Conservation (phyloP, 163 green algal species). For the Volvox carteri region DNA sequence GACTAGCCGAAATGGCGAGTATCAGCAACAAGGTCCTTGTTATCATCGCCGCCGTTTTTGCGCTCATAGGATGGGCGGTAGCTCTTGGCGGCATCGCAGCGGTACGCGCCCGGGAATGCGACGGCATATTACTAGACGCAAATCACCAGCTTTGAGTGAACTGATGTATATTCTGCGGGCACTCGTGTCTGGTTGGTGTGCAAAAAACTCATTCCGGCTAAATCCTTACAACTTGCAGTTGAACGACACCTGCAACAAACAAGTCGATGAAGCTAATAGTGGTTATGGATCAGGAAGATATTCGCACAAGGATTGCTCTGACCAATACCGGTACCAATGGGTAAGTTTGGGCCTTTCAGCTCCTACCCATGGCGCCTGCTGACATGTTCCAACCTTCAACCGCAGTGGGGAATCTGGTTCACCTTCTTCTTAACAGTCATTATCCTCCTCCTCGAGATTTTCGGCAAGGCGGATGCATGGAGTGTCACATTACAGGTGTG, state of each 20-base stretch:
- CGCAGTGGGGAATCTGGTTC: conserved; percentile 42
- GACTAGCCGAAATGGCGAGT: conserved; percentile 12
- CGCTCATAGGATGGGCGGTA: conserved; percentile 38
- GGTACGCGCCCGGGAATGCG: no score
- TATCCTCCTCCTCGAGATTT: not conserved
- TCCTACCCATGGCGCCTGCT: no score
- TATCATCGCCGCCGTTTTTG: not conserved
- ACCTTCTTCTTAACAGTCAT: conserved; percentile 24
- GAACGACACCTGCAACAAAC: conserved; percentile 7
- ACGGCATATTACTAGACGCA: not conserved
- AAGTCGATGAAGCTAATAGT: not conserved
- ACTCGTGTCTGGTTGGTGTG: no score
- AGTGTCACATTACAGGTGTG: conserved; percentile 23
- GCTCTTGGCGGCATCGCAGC: not conserved
- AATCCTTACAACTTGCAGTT: conserved; percentile 1
- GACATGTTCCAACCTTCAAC: not conserved
- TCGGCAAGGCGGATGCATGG: conserved; percentile 13
- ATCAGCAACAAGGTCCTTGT: conserved; percentile 33
- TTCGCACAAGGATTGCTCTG: not conserved
- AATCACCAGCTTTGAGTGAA: no score
- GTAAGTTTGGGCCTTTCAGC: not conserved
- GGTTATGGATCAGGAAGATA: not conserved
- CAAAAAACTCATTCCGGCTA: no score
- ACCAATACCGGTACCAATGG: not conserved
- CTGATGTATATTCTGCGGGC: no score